A percentile compares a stretch with the other conserved stretches of the same genome.
These are phyloP conservation scores for Colletotrichum graminicola DNA, from an alignment of 2,329 filamentous ascomycete species.

Conservation along the genomic window DNA sequence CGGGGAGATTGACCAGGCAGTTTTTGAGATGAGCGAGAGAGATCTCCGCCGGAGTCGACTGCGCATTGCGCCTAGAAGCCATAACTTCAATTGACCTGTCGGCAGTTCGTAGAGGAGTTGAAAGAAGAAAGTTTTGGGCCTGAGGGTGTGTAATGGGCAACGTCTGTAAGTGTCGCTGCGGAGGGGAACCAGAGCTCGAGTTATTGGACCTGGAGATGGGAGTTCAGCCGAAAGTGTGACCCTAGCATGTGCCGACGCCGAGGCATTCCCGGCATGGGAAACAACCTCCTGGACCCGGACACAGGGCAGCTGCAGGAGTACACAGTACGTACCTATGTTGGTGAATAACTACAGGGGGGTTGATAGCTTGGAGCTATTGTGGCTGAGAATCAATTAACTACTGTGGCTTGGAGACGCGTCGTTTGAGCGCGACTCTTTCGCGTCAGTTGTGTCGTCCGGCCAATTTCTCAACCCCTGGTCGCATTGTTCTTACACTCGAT, in stretches of 20 bases:
- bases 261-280: conserved; percentile 41
- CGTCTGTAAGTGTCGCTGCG: conserved; percentile 16
- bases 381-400: conserved; percentile 39
- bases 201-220: conserved; percentile 27
- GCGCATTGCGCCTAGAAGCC: conserved; percentile 66
- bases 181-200: conserved; percentile 16
- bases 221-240: conserved; percentile 35
- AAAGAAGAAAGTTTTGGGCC: conserved; percentile 18
- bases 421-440: conserved; percentile 37
- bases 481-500: conserved; percentile 41
- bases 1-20: conserved; percentile 92
- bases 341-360: conserved; percentile 8
- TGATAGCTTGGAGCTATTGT: conserved; percentile 7
- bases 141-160: conserved; percentile 11
- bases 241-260: conserved; percentile 50
- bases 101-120: conserved; percentile 15
- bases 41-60: conserved; percentile 82
- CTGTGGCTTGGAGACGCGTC: conserved; percentile 17
- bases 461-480: conserved; percentile 43
- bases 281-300: conserved; percentile 31
- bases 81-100: conserved; percentile 49
- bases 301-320: conserved; percentile 34
- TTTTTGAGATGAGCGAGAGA: conserved; percentile 90
- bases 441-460: conserved; percentile 39
- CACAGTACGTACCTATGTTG: conserved; percentile 28